A percentile compares a stretch with the other conserved stretches of the same genome.
Evolutionary conservation across 345 rosid genomes (phyloP).

Genomic region (Arabidopsis suecica): DNA sequence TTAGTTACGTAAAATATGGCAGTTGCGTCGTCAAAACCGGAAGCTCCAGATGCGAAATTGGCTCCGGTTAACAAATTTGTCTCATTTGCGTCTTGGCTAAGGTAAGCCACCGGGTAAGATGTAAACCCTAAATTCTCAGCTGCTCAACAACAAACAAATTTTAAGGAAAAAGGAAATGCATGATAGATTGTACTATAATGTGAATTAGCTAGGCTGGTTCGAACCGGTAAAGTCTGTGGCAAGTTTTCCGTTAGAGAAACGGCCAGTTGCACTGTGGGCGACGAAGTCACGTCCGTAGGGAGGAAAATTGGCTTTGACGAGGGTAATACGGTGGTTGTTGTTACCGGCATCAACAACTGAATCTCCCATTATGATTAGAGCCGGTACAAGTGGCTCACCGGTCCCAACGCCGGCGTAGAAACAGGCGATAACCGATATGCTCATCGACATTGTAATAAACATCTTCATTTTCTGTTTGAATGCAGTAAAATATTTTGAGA

Average conservation of each 20-base stretch:
- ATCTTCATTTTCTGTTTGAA: constrained; percentile 12
- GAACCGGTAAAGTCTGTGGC: constrained; percentile 50
- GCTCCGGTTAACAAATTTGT: constrained; percentile 75
- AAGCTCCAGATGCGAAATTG: constrained; percentile 87
- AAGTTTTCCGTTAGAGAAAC: constrained; percentile 67
- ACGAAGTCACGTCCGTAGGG: constrained; percentile 71
- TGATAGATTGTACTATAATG: neutral
- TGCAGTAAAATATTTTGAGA: neutral
- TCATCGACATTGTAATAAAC: neutral
- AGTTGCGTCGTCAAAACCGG: constrained; percentile 76
- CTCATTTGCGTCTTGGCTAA: constrained; percentile 57
- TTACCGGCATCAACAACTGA: constrained; percentile 66
- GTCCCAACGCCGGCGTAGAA: constrained; percentile 17
- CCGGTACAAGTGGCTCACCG: constrained; percentile 42
- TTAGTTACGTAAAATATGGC: constrained; percentile 69
- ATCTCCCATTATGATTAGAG: constrained; percentile 59
- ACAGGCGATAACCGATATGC: constrained; percentile 25
- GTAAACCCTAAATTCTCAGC: constrained; percentile 90
- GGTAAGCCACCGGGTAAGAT: constrained; percentile 77
- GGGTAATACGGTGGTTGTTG: constrained; percentile 53
- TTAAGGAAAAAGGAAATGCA: neutral
- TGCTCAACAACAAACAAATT: constrained; percentile 36
- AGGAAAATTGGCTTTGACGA: constrained; percentile 59
- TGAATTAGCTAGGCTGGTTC: constrained; percentile 29
- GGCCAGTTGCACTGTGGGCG: constrained; percentile 63